Evolutionary conservation across 169 alveolate species (phyloP).

Genomic region (Plasmodium blacklocki): DNA sequence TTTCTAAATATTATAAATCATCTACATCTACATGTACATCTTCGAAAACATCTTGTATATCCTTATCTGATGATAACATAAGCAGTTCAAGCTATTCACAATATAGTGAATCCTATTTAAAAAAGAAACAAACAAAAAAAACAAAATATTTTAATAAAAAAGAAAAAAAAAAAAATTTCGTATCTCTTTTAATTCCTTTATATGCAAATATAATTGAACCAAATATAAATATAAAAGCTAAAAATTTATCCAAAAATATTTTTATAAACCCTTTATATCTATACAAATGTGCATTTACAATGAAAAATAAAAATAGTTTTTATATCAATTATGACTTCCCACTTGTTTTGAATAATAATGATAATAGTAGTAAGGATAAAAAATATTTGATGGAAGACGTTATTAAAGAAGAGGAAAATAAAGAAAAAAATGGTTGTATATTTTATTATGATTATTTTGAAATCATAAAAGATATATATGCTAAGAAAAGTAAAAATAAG

Average conservation of each 20-base stretch:
- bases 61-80: background rate
- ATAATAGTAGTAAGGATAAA: background rate
- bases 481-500: conserved; percentile 1
- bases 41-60: background rate
- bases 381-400: background rate
- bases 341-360: conserved; percentile 8
- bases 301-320: conserved; percentile 43
- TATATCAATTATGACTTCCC: conserved; percentile 26
- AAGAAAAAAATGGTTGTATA: conserved; percentile 1
- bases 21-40: conserved; percentile 25
- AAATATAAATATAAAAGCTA: conserved; percentile 29
- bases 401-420: background rate
- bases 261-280: conserved; percentile 36
- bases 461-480: conserved; percentile 24
- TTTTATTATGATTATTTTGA: conserved; percentile 46
- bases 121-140: conserved; percentile 45
- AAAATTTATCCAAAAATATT: conserved; percentile 26
- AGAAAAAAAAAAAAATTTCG: conserved; percentile 33
- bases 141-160: conserved; percentile 37
- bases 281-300: conserved; percentile 52
- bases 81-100: conserved; percentile 55
- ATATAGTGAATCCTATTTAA: conserved; percentile 38
- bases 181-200: conserved; percentile 27
- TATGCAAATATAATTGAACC: conserved; percentile 73
- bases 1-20: conserved; percentile 45